A percentile compares a stretch with the other conserved stretches of the same genome.
phyloP scores from a whole-genome alignment of 345 rosid genomes.

The Mercurialis annua region DNA sequence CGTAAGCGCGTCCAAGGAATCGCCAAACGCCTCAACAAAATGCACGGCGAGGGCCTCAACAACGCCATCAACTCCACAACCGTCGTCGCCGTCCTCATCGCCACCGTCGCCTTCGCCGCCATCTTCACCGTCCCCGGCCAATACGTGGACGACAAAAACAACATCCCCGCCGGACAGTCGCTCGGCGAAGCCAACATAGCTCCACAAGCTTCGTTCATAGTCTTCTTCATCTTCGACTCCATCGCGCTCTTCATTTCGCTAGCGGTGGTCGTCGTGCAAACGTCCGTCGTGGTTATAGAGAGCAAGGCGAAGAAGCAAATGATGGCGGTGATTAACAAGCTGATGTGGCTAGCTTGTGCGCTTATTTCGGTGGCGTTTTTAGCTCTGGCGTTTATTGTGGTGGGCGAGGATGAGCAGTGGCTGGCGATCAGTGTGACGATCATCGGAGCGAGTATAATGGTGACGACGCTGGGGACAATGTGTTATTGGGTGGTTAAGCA shows the following conservation, averaged over 20 bases:
- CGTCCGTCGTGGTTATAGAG: conserved; percentile 89
- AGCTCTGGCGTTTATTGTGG: conserved; percentile 76
- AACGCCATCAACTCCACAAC: conserved; percentile 94
- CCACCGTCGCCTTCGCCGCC: conserved; percentile 93
- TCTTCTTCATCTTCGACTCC: conserved; percentile 81
- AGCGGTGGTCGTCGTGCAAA: conserved; percentile 91
- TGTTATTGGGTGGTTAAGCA: conserved; percentile 86
- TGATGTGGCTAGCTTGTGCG: conserved; percentile 94
- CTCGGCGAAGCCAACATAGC: conserved; percentile 86
- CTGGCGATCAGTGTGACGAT: conserved; percentile 74
- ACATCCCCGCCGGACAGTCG: conserved; percentile 41
- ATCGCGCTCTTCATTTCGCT: conserved; percentile 87
- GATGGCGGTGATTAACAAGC: conserved; percentile 91
- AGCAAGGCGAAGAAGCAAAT: conserved; percentile 90
- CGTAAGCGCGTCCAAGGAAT: conserved; percentile 82
- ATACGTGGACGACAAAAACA: conserved; percentile 46
- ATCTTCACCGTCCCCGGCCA: conserved; percentile 93
- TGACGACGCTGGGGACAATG: conserved; percentile 88
- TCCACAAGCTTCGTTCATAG: conserved; percentile 53
- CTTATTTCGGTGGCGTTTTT: conserved; percentile 73
- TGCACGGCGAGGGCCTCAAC: conserved; percentile 90
- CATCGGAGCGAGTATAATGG: conserved; percentile 78
- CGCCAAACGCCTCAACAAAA: conserved; percentile 77
- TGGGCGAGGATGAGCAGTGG: conserved; percentile 72
- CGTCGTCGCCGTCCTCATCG: conserved; percentile 87